Evolutionary conservation across 345 rosid genomes (phyloP).

Genomic region (Pistacia atlantica): DNA sequence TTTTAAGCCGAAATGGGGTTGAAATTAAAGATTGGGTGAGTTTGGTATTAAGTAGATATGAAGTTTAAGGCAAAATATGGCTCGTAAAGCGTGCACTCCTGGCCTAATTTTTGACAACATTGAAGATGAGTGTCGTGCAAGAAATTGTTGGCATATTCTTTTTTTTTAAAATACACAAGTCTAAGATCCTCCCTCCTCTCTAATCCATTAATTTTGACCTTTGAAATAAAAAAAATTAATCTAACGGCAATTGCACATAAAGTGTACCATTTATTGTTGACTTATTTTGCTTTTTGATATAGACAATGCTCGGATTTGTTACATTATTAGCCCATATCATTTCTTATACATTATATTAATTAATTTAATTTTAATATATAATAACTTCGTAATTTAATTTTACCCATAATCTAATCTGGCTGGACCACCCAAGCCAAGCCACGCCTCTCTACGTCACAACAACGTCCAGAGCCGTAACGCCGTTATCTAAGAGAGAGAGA

Average conservation of each 20-base stretch:
- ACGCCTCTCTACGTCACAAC: background rate
- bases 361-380: too few species aligned
- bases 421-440: background rate
- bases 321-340: too few species aligned
- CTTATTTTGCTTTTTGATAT: background rate
- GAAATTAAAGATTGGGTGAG: background rate
- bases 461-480: conserved; percentile 24
- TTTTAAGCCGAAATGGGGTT: too few species aligned
- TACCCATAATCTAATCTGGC: too few species aligned
- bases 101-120: background rate
- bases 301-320: too few species aligned
- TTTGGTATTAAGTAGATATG: background rate
- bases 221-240: too few species aligned
- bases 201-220: too few species aligned
- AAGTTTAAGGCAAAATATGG: background rate
- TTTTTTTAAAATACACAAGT: too few species aligned
- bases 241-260: too few species aligned
- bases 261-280: background rate
- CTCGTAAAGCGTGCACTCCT: background rate
- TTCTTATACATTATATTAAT: too few species aligned
- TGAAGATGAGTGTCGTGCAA: conserved; percentile 10
- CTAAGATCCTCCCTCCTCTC: too few species aligned
- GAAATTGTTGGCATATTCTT: background rate
- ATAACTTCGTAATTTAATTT: too few species aligned
- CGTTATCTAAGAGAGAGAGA: conserved; percentile 15